Conservation (phyloP, 2,329 filamentous ascomycete species). For the Clonostachys byssicola region DNA sequence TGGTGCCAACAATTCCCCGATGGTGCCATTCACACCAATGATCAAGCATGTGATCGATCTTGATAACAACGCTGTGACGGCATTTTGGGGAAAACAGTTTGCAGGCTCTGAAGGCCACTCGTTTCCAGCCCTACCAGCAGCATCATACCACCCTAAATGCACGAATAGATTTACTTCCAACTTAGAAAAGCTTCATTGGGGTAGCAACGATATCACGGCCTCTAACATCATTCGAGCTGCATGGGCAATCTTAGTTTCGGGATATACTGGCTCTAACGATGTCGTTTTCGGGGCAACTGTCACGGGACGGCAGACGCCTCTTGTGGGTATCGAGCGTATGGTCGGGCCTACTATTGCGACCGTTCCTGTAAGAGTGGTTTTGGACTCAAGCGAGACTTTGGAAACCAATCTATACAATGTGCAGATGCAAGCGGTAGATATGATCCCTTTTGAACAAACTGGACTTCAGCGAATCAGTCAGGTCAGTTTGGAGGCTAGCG, state of each 20-base stretch:
- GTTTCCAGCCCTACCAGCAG: background rate
- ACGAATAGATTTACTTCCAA: background rate
- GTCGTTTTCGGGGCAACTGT: conserved; percentile 16
- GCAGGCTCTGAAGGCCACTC: background rate
- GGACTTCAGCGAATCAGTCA: conserved; percentile 8
- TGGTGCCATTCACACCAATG: background rate
- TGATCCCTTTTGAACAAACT: conserved; percentile 9
- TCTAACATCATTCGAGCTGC: background rate
- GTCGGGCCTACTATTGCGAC: conserved; percentile 17
- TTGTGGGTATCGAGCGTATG: conserved; percentile 13
- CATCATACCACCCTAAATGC: background rate
- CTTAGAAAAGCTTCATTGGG: background rate
- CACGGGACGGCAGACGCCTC: conserved; percentile 12
- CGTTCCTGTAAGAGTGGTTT: conserved; percentile 13
- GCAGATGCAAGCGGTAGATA: conserved; percentile 6
- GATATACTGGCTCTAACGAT: conserved; percentile 13
- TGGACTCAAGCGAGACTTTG: conserved; percentile 14
- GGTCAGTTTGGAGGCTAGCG: conserved; percentile 1
- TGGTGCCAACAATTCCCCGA: background rate
- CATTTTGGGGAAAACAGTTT: background rate
- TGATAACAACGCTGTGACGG: background rate
- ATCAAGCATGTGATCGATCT: background rate
- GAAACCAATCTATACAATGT: conserved; percentile 30
- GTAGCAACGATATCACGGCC: background rate
- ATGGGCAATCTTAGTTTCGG: background rate